Evolutionary conservation across 2,329 filamentous ascomycete genomes (phyloP), one percentile per base, ranked within the genome.

Genomic region (Aspergillus pseudoviridinutans): DNA sequence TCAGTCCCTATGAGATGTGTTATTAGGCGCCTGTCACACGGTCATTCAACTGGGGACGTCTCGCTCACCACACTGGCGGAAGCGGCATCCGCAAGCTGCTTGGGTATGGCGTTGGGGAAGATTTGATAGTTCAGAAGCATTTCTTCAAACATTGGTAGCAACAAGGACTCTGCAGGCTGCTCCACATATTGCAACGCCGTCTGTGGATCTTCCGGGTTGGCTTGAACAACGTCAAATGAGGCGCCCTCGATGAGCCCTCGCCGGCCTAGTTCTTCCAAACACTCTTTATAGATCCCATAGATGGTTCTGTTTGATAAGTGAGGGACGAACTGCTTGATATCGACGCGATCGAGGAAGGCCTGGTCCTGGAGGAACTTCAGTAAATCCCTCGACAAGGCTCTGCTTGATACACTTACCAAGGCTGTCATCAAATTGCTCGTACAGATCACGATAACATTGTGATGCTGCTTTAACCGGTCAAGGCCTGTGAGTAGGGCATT

Each of bases 401-500:
- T 24, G 20, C 24, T 5, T 25, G 44, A 47, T 47, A 7, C n/a
- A 47, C 70, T 62, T 60, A 74, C 74, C 61, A 82, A 70, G 8
- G 74, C 75, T 12, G 65, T 67, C 14, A 79, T 66, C 8, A 82
- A 64, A 54, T 82, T 83, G 66, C 76, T 82, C 0, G 80, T 82
- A 63, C 78, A 82, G 32, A 82, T 66, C 6, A 81, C 71, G 27
- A 82, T 62, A 24, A 82, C 72, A 57, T 82, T 82, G 0, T 71
- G 65, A 25, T 74, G 66, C 28, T 69, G 60, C 25, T 75, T 70
- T 1, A 82, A 59, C 4, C 73, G 72, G 61, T 82, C 80, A 17
- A 83, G 71, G 0, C 74, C 78, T 9, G 75, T 79, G 0, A 82
- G 73, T 0, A 82, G 68, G 53, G 81, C 76, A 57, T 82, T 82